Evolutionary conservation across 768 basidiomycete genomes (phyloP), one percentile per base, ranked within the genome.

Genomic region (Leccinum truebloodii): DNA sequence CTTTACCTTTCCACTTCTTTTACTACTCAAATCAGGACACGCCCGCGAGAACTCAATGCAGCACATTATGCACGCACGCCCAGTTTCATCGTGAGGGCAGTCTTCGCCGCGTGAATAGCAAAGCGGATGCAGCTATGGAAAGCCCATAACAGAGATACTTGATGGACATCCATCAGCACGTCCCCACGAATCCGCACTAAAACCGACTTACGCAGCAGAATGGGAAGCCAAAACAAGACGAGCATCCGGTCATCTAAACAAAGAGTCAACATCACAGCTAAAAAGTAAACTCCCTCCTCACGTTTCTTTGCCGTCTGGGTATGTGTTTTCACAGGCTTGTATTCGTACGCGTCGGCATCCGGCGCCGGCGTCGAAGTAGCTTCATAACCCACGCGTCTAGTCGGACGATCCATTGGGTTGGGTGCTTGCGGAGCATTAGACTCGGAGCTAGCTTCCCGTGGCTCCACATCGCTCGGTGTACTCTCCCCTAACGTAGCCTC

Each of bases 221-320:
- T 90, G 18, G 92, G 92, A 66, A 94, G 79, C 92, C 92, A 94
- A 78, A 94, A 94, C 46, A 89, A 70, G 37, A 91, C 68, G 51
- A 94, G 82, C 92, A 94, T 94, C 46, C 86, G 86, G 71, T 94
- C 92, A 75, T 88, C 90, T 92, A 59, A 18, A 62, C 14, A 66
- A 13, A 59, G 30, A 55, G 55, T 58, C 26, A 69, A 28, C 24
- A 58, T 9, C 13, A 34, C 24, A 4, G 4, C 18, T 58, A 32
- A 41, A 34, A 46, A 32, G 18, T 44, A 2, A 37, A 41, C 22
- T 20, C 22, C n/a, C 28, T 44, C 52, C 80, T 69, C 67, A 91
- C 90, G 85, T 77, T 92, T 91, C 78, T 88, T 77, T 52, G 72
- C 78, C 59, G 83, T 71, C 66, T 82, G 74, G 49, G 78, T 68